These are phyloP conservation scores for Metarhizium rileyi DNA, from an alignment of 2,329 filamentous ascomycete species.

Conservation along the genomic window DNA sequence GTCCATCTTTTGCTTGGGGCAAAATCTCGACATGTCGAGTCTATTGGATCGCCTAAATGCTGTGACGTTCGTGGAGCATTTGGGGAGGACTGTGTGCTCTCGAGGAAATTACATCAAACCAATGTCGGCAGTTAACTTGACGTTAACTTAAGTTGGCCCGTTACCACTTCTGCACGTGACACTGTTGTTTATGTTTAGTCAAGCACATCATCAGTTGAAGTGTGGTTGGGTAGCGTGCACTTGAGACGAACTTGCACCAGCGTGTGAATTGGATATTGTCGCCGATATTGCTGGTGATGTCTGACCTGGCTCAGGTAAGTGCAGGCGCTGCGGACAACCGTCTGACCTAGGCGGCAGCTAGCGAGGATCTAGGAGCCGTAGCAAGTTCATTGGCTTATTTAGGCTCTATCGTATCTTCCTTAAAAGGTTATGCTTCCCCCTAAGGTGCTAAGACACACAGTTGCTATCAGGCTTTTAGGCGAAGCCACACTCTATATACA, in stretches of 20 bases:
- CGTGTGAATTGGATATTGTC: no score
- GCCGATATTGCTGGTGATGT: no score
- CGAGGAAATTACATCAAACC: not conserved
- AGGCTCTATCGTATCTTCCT: no score
- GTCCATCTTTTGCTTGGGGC: conserved; percentile 5
- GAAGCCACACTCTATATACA: no score
- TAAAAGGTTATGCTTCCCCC: no score
- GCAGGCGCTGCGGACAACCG: not conserved
- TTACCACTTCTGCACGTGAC: not conserved
- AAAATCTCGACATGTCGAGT: not conserved
- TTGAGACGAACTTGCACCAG: no score
- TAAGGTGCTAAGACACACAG: no score
- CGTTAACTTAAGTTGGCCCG: not conserved
- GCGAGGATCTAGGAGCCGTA: not conserved
- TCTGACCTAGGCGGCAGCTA: not conserved
- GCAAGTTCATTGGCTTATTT: not conserved
- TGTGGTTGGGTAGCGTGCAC: no score
- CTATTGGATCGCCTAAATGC: not conserved
- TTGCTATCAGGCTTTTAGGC: no score
- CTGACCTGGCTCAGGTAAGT: no score
- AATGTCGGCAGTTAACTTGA: not conserved
- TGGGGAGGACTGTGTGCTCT: not conserved
- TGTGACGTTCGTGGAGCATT: not conserved
- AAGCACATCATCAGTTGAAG: no score
- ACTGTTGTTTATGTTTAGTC: not conserved